phyloP scores from a whole-genome alignment of 108 stramenopile genomes.

The Seminavis robusta region DNA sequence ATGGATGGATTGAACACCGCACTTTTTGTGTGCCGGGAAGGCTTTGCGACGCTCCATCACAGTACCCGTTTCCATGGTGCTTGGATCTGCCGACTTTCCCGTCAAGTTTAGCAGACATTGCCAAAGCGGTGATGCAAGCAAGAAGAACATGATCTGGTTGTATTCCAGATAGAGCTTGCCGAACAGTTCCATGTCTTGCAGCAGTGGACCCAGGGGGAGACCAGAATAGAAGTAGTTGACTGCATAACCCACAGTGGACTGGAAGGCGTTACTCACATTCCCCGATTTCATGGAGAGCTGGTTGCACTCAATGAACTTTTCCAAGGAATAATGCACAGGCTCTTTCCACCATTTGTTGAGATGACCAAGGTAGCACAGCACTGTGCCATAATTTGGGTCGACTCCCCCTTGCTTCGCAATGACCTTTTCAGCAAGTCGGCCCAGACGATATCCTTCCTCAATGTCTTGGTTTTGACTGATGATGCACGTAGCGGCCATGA shows the following conservation, averaged over 20 bases:
- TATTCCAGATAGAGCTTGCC: constrained; percentile 5
- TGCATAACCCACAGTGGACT: neutral
- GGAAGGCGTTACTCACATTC: constrained; percentile 5
- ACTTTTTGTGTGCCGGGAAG: neutral
- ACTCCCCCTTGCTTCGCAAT: too few relatives aligned
- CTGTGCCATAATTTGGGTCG: too few relatives aligned
- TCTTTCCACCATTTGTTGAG: too few relatives aligned
- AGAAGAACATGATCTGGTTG: constrained; percentile 1
- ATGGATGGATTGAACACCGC: neutral
- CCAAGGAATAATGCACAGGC: too few relatives aligned
- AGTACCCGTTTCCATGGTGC: neutral
- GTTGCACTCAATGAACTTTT: constrained; percentile 7
- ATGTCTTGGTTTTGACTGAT: too few relatives aligned
- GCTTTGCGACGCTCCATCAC: neutral
- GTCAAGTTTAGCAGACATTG: constrained; percentile 1
- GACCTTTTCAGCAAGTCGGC: too few relatives aligned
- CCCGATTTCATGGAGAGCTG: neutral
- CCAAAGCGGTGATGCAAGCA: neutral
- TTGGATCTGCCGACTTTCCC: neutral
- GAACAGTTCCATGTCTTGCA: constrained; percentile 7
- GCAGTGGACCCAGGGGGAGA: constrained; percentile 4
- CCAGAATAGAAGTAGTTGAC: constrained; percentile 6
- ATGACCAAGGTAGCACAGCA: too few relatives aligned
- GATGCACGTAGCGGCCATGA: too few relatives aligned
- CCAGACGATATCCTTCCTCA: too few relatives aligned